phyloP scores from a whole-genome alignment of 495 filamentous ascomycete species.

The Aspergillus affinis region DNA sequence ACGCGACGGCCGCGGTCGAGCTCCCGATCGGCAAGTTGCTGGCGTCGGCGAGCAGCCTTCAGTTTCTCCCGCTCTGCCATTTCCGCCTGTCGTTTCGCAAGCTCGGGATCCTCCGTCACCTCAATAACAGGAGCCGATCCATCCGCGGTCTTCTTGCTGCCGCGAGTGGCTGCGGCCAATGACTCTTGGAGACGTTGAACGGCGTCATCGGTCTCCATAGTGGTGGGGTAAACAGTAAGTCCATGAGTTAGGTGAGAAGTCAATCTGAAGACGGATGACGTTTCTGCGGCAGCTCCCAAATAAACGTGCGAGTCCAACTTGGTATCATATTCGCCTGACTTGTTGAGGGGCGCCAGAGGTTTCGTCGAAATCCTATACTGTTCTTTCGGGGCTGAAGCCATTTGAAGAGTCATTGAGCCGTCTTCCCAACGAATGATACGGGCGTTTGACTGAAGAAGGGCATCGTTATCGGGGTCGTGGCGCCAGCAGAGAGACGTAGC shows the following conservation, averaged over 20 bases:
- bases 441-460: conserved; percentile 69
- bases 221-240: conserved; percentile 68
- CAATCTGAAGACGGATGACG: conserved; percentile 66
- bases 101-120: conserved; percentile 74
- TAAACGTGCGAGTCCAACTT: conserved; percentile 80
- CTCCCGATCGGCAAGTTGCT: conserved; percentile 66
- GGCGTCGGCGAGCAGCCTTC: conserved; percentile 65
- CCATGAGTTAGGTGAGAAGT: conserved; percentile 80
- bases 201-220: conserved; percentile 72
- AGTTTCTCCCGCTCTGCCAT: conserved; percentile 67
- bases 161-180: conserved; percentile 59
- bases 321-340: conserved; percentile 60
- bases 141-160: conserved; percentile 59
- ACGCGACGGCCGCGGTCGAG: conserved; percentile 55
- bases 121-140: conserved; percentile 56
- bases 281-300: conserved; percentile 69
- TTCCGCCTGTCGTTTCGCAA: conserved; percentile 74
- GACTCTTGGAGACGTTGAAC: conserved; percentile 70
- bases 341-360: conserved; percentile 67
- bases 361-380: conserved; percentile 81
- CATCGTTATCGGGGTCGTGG: conserved; percentile 59
- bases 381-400: conserved; percentile 67
- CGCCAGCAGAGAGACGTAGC: conserved; percentile 71
- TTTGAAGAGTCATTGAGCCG: conserved; percentile 77
- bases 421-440: conserved; percentile 81